Conservation (phyloP, 169 alveolate genomes). For the Cryptosporidium ubiquitum region DNA sequence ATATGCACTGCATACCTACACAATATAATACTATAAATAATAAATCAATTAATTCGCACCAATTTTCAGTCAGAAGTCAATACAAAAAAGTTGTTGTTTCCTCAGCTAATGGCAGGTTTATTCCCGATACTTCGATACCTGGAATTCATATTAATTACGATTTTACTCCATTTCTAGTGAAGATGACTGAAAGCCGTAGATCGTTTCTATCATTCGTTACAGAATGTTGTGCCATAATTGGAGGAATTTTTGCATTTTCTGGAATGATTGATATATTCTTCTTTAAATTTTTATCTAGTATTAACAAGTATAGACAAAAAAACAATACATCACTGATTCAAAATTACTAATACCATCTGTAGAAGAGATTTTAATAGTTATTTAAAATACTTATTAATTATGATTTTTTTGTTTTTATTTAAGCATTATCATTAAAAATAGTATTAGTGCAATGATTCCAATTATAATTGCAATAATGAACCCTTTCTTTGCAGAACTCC, state of each 20-base stretch:
- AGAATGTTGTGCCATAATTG: slow-evolving; percentile 71
- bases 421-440: slow-evolving; percentile 54
- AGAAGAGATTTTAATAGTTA: background rate
- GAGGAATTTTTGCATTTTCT: slow-evolving; percentile 73
- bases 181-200: slow-evolving; percentile 57
- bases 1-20: slow-evolving; percentile 73
- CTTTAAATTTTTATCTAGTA: slow-evolving; percentile 4
- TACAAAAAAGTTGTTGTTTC: slow-evolving; percentile 43
- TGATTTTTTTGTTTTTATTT: background rate
- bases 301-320: slow-evolving; percentile 6
- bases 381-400: background rate
- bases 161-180: slow-evolving; percentile 63
- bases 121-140: slow-evolving; percentile 68
- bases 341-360: background rate
- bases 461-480: slow-evolving; percentile 59
- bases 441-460: slow-evolving; percentile 59
- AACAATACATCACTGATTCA: slow-evolving; percentile 18
- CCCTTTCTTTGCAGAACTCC: slow-evolving; percentile 59
- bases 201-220: slow-evolving; percentile 57
- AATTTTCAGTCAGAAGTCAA: slow-evolving; percentile 69
- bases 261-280: slow-evolving; percentile 69
- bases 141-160: slow-evolving; percentile 65
- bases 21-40: slow-evolving; percentile 57
- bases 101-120: slow-evolving; percentile 27
- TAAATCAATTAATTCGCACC: slow-evolving; percentile 38